Percentiles rank a stretch among this genome's conserved stretches.
Evolutionary conservation across 1,139 yeast species (phyloP).

Genomic region (Hemisphaericaspora subhashii): DNA sequence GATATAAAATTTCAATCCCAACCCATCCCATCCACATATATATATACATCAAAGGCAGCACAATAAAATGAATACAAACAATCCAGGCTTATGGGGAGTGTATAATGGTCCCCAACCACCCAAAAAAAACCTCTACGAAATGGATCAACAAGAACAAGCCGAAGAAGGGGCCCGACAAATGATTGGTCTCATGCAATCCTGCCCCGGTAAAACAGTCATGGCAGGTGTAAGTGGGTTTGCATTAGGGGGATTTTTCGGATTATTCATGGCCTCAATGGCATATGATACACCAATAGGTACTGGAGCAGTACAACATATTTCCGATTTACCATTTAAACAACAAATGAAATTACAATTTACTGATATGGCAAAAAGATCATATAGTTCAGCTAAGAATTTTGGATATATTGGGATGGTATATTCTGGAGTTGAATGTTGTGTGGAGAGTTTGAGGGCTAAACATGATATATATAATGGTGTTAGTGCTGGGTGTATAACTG

Average conservation of each 20-base stretch:
- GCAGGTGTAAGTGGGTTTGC: constrained; percentile 95
- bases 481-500: constrained; percentile 93
- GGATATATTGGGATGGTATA: constrained; percentile 93
- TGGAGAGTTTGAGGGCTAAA: constrained; percentile 84
- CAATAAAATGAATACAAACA: neutral
- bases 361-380: constrained; percentile 90
- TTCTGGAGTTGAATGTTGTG: constrained; percentile 91
- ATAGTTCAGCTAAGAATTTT: constrained; percentile 86
- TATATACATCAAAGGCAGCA: neutral
- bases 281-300: constrained; percentile 78
- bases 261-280: constrained; percentile 94
- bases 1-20: neutral
- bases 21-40: neutral
- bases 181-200: constrained; percentile 83
- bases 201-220: constrained; percentile 91
- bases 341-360: constrained; percentile 89
- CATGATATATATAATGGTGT: constrained; percentile 92
- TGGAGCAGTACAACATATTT: constrained; percentile 53
- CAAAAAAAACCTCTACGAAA: constrained; percentile 55
- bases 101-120: constrained; percentile 22
- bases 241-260: constrained; percentile 93
- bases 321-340: constrained; percentile 87
- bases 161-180: constrained; percentile 86
- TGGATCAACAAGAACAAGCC: constrained; percentile 92
- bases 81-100: constrained; percentile 18